Percentiles rank a stretch among this genome's conserved stretches.
phyloP scores from a whole-genome alignment of 2,329 filamentous ascomycete genomes.

The Neonectria sp. region DNA sequence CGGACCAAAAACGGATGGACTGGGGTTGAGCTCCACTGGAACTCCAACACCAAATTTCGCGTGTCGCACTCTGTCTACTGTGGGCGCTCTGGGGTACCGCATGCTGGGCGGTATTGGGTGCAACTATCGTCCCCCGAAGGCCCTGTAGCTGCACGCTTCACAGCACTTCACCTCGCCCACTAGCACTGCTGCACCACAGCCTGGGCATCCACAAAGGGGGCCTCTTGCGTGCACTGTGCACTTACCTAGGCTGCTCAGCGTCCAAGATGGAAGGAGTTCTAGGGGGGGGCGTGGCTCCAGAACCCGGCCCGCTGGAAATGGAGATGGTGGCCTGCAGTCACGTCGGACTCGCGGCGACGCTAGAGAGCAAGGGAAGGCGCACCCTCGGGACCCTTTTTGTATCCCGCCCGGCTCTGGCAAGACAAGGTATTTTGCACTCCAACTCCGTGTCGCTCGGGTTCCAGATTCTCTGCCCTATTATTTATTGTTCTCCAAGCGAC shows the following conservation, averaged over 20 bases:
- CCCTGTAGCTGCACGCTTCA: not conserved
- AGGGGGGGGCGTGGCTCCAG: slow-evolving; percentile 36
- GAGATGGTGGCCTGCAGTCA: slow-evolving; percentile 4
- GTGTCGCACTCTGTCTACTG: not conserved
- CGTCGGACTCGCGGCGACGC: slow-evolving; percentile 25
- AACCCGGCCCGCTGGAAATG: slow-evolving; percentile 28
- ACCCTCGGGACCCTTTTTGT: slow-evolving; percentile 44
- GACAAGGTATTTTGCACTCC: slow-evolving; percentile 18
- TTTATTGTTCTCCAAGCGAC: slow-evolving; percentile 18
- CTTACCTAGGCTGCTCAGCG: too few species aligned
- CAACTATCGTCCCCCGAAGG: not conserved
- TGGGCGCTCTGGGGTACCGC: slow-evolving; percentile 2
- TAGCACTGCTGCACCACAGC: not conserved
- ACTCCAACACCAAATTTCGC: not conserved
- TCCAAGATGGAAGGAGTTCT: too few species aligned
- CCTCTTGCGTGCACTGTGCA: slow-evolving; percentile 21
- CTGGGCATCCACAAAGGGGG: not conserved
- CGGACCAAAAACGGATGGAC: not conserved
- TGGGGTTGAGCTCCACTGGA: not conserved
- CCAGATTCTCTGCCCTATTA: slow-evolving; percentile 27
- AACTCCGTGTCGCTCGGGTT: slow-evolving; percentile 25
- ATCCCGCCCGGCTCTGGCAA: slow-evolving; percentile 39
- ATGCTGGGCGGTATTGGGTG: not conserved
- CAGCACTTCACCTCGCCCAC: not conserved
- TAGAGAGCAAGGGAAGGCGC: slow-evolving; percentile 32